Conservation (phyloP, 2,329 filamentous ascomycete genomes). For the Ophiostoma novo-ulmi region DNA sequence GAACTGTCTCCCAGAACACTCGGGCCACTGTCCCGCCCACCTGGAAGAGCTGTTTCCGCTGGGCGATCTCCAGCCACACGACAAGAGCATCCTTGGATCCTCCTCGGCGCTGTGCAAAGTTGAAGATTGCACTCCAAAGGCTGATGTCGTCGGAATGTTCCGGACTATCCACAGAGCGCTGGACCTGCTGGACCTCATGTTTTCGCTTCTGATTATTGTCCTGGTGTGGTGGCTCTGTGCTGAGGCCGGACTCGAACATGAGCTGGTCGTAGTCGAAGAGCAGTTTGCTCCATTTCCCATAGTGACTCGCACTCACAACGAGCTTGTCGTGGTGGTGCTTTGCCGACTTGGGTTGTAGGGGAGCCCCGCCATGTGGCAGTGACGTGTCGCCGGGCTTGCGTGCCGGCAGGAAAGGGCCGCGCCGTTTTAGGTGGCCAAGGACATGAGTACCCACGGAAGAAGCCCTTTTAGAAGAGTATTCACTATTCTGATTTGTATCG, state of each 20-base stretch:
- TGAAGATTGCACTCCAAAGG: conserved; percentile 34
- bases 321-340: conserved; percentile 12
- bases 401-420: conserved; percentile 18
- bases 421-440: conserved; percentile 24
- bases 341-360: background rate
- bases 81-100: conserved; percentile 28
- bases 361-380: background rate
- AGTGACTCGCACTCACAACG: conserved; percentile 25
- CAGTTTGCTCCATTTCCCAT: conserved; percentile 31
- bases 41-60: conserved; percentile 29
- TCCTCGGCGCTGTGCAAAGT: conserved; percentile 31
- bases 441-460: background rate
- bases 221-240: background rate
- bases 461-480: background rate
- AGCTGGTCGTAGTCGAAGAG: conserved; percentile 30
- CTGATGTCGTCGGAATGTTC: conserved; percentile 32
- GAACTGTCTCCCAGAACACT: conserved; percentile 33
- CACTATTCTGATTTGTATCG: background rate
- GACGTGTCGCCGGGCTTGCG: conserved; percentile 3
- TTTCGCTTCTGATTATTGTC: background rate
- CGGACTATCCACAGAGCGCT: conserved; percentile 30
- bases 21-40: conserved; percentile 29
- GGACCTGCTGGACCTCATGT: background rate
- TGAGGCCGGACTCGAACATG: conserved; percentile 29
- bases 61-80: conserved; percentile 32